Percentiles rank a stretch among this genome's conserved stretches.
Conservation (phyloP, 257 asterid species). For the Agastache rugosa region DNA sequence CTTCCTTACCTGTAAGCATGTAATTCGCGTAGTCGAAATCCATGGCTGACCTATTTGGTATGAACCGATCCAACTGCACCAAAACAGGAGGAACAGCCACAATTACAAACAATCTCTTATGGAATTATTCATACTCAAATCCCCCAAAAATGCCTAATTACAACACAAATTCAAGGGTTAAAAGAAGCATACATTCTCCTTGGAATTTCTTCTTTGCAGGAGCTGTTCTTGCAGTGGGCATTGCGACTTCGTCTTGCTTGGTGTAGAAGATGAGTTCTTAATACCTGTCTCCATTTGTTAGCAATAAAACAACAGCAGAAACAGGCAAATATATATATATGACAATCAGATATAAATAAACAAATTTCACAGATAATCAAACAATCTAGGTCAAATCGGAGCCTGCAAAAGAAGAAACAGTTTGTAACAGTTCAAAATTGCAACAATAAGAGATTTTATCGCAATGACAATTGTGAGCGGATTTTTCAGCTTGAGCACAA, state of each 20-base stretch:
- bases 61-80: slow-evolving; percentile 90
- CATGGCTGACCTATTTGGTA: slow-evolving; percentile 96
- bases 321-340: background rate
- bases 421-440: slow-evolving; percentile 13
- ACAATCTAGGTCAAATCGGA: background rate
- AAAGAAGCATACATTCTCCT: slow-evolving; percentile 64
- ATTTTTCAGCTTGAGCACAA: slow-evolving; percentile 15
- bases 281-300: slow-evolving; percentile 80
- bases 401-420: slow-evolving; percentile 52
- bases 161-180: background rate
- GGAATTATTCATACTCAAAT: background rate
- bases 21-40: slow-evolving; percentile 84
- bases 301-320: slow-evolving; percentile 33
- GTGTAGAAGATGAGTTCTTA: slow-evolving; percentile 49
- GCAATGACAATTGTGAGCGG: slow-evolving; percentile 15
- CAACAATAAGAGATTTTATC: slow-evolving; percentile 23
- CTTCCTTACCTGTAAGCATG: slow-evolving; percentile 94
- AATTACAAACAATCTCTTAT: background rate
- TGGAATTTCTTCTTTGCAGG: slow-evolving; percentile 60
- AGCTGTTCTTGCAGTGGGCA: slow-evolving; percentile 71
- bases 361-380: slow-evolving; percentile 14
- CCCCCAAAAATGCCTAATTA: background rate
- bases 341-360: slow-evolving; percentile 3
- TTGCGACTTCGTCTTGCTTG: slow-evolving; percentile 56
- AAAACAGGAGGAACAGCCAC: background rate